Evolutionary conservation across 179 eudicot species (phyloP).

Genomic region (Spinacia oleracea): DNA sequence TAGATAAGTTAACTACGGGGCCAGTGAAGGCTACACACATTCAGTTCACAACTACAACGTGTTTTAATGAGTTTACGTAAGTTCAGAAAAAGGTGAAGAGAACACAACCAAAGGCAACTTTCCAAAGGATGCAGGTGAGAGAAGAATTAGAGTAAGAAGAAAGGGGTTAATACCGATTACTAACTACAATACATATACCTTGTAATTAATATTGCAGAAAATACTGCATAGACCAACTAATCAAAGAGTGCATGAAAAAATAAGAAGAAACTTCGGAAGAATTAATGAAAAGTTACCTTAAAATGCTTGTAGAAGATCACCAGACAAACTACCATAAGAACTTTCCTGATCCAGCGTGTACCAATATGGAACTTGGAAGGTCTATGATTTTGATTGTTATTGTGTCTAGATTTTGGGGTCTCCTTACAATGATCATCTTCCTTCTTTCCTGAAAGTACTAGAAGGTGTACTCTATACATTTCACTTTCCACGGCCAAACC

Average conservation of each 20-base stretch:
- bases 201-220: background rate
- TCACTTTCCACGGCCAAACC: constrained; percentile 67
- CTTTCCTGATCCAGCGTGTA: constrained; percentile 58
- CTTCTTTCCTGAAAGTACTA: constrained; percentile 67
- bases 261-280: background rate
- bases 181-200: background rate
- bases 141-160: background rate
- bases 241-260: background rate
- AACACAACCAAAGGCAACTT: background rate
- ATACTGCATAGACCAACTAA: background rate
- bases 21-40: too few relatives aligned
- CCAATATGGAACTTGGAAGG: constrained; percentile 23
- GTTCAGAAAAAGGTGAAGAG: too few relatives aligned
- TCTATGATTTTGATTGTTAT: constrained; percentile 11
- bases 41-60: too few relatives aligned
- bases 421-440: constrained; percentile 47
- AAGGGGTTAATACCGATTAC: background rate
- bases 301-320: constrained; percentile 74
- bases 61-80: too few relatives aligned
- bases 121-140: background rate
- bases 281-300: constrained; percentile 44
- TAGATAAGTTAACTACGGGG: background rate
- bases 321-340: constrained; percentile 52
- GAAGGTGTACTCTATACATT: constrained; percentile 45
- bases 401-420: constrained; percentile 18